Evolutionary conservation across 345 rosid genomes (phyloP).

Genomic region (Cardamine chenopodiifolia): DNA sequence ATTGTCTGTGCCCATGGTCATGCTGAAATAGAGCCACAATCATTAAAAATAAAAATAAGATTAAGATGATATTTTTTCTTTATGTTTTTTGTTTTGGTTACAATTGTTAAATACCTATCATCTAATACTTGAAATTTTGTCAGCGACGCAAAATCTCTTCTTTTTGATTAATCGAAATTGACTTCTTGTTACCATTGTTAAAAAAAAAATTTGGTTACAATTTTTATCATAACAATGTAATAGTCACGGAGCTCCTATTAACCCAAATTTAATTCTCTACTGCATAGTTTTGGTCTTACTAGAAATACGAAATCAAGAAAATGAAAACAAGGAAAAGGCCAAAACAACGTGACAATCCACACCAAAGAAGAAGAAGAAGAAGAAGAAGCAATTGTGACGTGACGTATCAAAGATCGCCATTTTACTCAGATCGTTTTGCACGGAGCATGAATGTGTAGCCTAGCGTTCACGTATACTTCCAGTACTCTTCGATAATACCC

Average conservation of each 20-base stretch:
- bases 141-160: no score
- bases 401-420: conserved; percentile 12
- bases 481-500: conserved; percentile 22
- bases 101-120: no score
- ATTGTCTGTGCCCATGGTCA: not conserved
- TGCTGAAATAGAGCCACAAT: not conserved
- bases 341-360: conserved; percentile 18
- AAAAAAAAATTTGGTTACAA: not conserved
- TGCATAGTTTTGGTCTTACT: not conserved
- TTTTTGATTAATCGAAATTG: no score
- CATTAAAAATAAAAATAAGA: not conserved
- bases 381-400: conserved; percentile 11
- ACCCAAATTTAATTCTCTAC: not conserved
- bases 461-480: conserved; percentile 31
- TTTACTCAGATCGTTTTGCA: conserved; percentile 25
- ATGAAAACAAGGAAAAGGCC: not conserved
- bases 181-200: no score
- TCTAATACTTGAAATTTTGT: no score
- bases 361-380: not conserved
- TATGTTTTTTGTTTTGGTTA: not conserved
- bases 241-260: not conserved
- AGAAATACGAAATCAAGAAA: not conserved
- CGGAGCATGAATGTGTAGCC: conserved; percentile 34
- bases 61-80: no score
- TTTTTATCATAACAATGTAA: not conserved